phyloP scores from a whole-genome alignment of 2,329 filamentous ascomycete genomes.

The Fusarium equiseti region DNA sequence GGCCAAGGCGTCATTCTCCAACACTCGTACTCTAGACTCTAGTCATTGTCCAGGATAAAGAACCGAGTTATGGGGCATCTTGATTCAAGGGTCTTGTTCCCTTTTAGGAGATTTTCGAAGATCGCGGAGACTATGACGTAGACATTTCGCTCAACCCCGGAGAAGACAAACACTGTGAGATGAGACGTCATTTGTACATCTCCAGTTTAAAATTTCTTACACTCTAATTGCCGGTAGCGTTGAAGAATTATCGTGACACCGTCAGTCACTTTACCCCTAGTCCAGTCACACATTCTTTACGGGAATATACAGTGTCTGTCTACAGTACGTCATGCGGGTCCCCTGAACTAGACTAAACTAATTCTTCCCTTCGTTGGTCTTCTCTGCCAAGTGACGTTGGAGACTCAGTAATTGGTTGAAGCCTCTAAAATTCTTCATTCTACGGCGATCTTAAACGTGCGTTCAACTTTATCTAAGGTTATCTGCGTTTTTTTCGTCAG shows the following conservation, averaged over 20 bases:
- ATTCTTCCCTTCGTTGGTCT: too few species aligned
- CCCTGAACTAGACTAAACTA: neutral
- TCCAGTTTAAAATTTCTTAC: slow-evolving; percentile 31
- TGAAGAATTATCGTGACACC: neutral
- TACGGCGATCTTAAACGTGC: slow-evolving; percentile 2
- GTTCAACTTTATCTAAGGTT: slow-evolving; percentile 32
- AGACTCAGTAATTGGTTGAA: neutral
- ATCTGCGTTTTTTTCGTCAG: slow-evolving; percentile 1
- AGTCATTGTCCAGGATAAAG: slow-evolving; percentile 29
- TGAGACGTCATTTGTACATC: slow-evolving; percentile 23
- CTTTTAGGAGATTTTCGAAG: slow-evolving; percentile 22
- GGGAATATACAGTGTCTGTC: neutral
- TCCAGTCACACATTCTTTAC: too few species aligned
- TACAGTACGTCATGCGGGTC: slow-evolving; percentile 30
- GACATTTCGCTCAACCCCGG: neutral
- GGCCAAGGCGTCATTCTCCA: slow-evolving; percentile 11
- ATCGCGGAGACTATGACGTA: slow-evolving; percentile 29
- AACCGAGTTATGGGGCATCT: slow-evolving; percentile 27
- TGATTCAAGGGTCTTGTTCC: slow-evolving; percentile 23
- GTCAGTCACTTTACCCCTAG: neutral
- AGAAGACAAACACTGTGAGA: neutral
- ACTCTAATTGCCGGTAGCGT: neutral
- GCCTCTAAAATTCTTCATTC: slow-evolving; percentile 4
- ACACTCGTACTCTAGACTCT: slow-evolving; percentile 13
- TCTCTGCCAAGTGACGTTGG: slow-evolving; percentile 8